A percentile compares a stretch with the other conserved stretches of the same genome.
Evolutionary conservation across 306 rosid species (phyloP).

Genomic region (Vicia villosa): DNA sequence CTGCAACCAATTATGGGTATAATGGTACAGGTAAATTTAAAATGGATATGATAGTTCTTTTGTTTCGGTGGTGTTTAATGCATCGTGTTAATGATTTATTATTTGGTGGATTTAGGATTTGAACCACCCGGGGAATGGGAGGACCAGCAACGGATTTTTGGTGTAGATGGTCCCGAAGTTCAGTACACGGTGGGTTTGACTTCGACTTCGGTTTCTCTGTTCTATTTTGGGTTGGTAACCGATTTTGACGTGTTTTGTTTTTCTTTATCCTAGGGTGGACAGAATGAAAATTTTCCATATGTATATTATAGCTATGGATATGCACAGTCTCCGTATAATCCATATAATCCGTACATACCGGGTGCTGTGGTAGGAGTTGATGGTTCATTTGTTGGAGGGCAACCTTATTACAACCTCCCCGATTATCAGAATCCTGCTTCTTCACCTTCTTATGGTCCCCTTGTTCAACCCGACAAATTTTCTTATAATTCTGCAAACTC

Average conservation of each 20-base stretch:
- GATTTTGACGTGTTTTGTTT: conserved; percentile 19
- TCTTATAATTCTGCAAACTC: conserved; percentile 61
- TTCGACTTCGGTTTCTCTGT: conserved; percentile 7
- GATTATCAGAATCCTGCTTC: conserved; percentile 66
- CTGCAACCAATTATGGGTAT: conserved; percentile 90
- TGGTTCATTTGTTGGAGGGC: conserved; percentile 65
- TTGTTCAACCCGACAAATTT: conserved; percentile 66
- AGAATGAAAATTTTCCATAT: conserved; percentile 77
- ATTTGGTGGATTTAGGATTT: conserved; percentile 57
- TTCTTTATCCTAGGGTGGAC: conserved; percentile 65
- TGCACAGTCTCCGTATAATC: conserved; percentile 97
- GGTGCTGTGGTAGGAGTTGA: conserved; percentile 89
- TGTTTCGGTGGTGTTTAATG: conserved; percentile 28
- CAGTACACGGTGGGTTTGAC: conserved; percentile 62
- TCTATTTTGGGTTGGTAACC: background rate
- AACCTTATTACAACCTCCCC: conserved; percentile 68
- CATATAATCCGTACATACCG: conserved; percentile 95
- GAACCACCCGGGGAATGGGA: conserved; percentile 92
- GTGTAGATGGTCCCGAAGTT: conserved; percentile 73
- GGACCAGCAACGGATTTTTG: conserved; percentile 82
- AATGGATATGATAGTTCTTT: background rate
- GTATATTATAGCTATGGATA: conserved; percentile 90
- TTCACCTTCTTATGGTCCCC: conserved; percentile 68
- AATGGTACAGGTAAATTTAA: conserved; percentile 76
- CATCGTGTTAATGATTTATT: background rate